A percentile compares a stretch with the other conserved stretches of the same genome.
These are phyloP conservation scores for Tolypocladium ovalisporum DNA, from an alignment of 2,329 filamentous ascomycete genomes.

Conservation along the genomic window DNA sequence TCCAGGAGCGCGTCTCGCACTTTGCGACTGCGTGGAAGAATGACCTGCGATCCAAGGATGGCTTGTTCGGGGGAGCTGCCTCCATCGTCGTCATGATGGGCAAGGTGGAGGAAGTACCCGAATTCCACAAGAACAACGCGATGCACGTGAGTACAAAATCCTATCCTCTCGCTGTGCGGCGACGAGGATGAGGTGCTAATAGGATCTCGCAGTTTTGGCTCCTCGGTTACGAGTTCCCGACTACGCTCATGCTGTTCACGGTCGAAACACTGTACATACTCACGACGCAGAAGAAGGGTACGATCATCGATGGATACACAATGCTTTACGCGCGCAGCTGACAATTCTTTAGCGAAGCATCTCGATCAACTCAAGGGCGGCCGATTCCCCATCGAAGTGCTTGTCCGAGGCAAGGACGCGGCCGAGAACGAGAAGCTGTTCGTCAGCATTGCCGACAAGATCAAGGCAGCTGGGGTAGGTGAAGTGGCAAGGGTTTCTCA, in stretches of 20 bases:
- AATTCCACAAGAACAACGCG: conserved; percentile 92
- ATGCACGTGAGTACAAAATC: conserved; percentile 60
- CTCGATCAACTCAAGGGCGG: conserved; percentile 85
- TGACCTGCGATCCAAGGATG: conserved; percentile 81
- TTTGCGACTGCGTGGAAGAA: conserved; percentile 91
- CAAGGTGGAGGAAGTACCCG: conserved; percentile 80
- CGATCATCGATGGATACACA: background rate
- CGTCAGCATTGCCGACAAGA: conserved; percentile 68
- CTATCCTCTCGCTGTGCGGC: background rate
- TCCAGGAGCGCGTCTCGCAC: conserved; percentile 84
- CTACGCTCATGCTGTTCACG: conserved; percentile 88
- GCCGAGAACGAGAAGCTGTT: conserved; percentile 89
- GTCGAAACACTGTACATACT: conserved; percentile 81
- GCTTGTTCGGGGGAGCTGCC: conserved; percentile 72
- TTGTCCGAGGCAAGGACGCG: conserved; percentile 84
- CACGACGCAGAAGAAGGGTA: conserved; percentile 96
- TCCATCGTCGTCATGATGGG: conserved; percentile 89
- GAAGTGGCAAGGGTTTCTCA: conserved; percentile 1
- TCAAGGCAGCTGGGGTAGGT: conserved; percentile 78
- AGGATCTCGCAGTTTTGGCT: conserved; percentile 71
- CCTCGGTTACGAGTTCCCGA: conserved; percentile 95
- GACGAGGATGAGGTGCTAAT: background rate
- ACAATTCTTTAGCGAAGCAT: conserved; percentile 61
- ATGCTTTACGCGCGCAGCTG: conserved; percentile 11
- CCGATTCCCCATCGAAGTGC: conserved; percentile 83